Percentiles rank a stretch among this genome's conserved stretches.
Evolutionary conservation across 768 basidiomycete species (phyloP).

Genomic region (Coprinopsis sp.): DNA sequence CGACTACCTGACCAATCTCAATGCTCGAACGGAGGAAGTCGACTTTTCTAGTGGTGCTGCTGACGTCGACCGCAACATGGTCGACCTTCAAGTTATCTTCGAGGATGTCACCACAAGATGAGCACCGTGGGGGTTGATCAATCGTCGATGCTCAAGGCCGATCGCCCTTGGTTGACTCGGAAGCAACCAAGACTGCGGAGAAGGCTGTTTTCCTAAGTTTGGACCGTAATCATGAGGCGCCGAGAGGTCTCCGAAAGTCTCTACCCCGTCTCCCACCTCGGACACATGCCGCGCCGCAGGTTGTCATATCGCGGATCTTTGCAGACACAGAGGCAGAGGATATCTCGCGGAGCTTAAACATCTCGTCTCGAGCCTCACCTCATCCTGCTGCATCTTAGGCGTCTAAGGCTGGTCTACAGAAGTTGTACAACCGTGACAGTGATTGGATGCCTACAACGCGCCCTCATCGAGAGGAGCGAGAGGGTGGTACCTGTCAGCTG

Average conservation of each 20-base stretch:
- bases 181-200: conserved; percentile 44
- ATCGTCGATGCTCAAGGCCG: conserved; percentile 57
- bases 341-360: conserved; percentile 66
- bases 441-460: conserved; percentile 41
- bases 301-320: conserved; percentile 29
- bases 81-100: conserved; percentile 91
- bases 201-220: conserved; percentile 89
- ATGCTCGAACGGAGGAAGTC: conserved; percentile 80
- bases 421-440: conserved; percentile 69
- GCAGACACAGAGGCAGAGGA: conserved; percentile 64
- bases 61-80: conserved; percentile 73
- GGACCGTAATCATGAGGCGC: conserved; percentile 79
- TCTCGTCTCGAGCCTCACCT: conserved; percentile 48
- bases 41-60: conserved; percentile 50
- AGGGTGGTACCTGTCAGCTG: conserved; percentile 51
- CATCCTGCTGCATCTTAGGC: conserved; percentile 27
- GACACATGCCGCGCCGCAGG: conserved; percentile 29
- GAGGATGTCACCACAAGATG: conserved; percentile 88
- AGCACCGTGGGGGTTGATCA: conserved; percentile 92
- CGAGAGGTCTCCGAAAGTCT: conserved; percentile 27
- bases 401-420: conserved; percentile 32
- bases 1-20: conserved; percentile 84
- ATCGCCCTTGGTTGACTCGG: conserved; percentile 24
- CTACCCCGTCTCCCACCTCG: conserved; percentile 28
- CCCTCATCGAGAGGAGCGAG: conserved; percentile 25